These are phyloP conservation scores for Circinella minor DNA, from an alignment of 371 early-diverging fungal genomes.

Conservation along the genomic window DNA sequence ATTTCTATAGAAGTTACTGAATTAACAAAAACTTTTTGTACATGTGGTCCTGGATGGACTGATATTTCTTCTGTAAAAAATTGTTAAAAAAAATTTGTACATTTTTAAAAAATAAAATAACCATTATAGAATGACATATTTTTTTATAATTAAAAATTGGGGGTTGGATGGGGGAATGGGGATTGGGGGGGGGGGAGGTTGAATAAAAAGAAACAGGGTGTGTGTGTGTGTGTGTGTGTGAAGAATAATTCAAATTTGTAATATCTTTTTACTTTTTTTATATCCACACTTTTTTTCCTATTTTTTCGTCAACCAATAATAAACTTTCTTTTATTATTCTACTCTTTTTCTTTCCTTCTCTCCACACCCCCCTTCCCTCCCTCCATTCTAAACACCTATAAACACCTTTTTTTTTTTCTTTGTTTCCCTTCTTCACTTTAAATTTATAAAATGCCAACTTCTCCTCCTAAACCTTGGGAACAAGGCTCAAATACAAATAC, in stretches of 20 bases:
- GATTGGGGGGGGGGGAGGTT: no score
- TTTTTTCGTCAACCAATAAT: constrained; percentile 1
- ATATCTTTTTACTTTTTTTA: neutral
- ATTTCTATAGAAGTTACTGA: constrained; percentile 32
- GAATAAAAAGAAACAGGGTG: no score
- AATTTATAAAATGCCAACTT: constrained; percentile 62
- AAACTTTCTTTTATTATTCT: neutral
- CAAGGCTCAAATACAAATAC: constrained; percentile 13
- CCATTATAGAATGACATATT: no score
- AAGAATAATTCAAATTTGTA: neutral
- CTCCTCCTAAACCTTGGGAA: constrained; percentile 98
- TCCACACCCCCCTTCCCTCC: neutral
- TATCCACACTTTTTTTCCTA: neutral
- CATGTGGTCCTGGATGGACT: constrained; percentile 33
- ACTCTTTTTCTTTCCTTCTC: neutral
- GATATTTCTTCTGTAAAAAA: neutral
- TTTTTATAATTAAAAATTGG: no score
- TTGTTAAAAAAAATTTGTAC: neutral
- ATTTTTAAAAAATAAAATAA: no score
- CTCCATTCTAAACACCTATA: neutral
- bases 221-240: neutral
- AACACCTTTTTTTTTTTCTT: neutral
- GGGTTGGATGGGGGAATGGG: no score
- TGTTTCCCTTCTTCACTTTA: neutral
- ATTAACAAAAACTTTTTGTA: constrained; percentile 36